Conservation (phyloP, 768 basidiomycete species). For the Arthromyces matolae region DNA sequence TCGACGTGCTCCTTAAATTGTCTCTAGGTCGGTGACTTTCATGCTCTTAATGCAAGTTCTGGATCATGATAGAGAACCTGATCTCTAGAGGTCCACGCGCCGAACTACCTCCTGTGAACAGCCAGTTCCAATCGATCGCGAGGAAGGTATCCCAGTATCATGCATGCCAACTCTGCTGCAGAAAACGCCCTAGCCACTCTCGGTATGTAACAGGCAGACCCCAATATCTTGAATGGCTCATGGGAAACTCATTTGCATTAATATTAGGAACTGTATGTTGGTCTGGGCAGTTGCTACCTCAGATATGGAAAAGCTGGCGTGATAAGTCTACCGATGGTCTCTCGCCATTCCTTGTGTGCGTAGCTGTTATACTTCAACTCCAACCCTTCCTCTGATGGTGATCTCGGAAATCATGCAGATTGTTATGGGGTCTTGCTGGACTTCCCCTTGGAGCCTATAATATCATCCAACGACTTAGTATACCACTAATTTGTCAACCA, state of each 20-base stretch:
- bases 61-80: too few species aligned
- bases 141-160: too few species aligned
- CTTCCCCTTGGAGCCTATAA: slow-evolving; percentile 67
- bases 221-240: too few species aligned
- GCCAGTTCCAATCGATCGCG: too few species aligned
- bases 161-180: slow-evolving; percentile 47
- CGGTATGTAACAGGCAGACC: slow-evolving; percentile 35
- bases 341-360: slow-evolving; percentile 63
- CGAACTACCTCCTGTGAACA: too few species aligned
- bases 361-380: background rate
- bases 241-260: too few species aligned
- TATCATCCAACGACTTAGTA: slow-evolving; percentile 60
- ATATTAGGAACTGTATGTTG: slow-evolving; percentile 64
- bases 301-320: slow-evolving; percentile 70
- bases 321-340: slow-evolving; percentile 66
- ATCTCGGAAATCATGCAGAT: slow-evolving; percentile 34
- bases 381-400: background rate
- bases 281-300: slow-evolving; percentile 66
- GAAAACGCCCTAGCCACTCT: slow-evolving; percentile 72
- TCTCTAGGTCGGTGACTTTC: too few species aligned
- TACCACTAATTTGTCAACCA: slow-evolving; percentile 69
- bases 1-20: too few species aligned
- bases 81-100: too few species aligned
- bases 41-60: too few species aligned
- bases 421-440: slow-evolving; percentile 59